Conservation (phyloP, 2,329 filamentous ascomycete species). For the Fonsecaea pedrosoi region DNA sequence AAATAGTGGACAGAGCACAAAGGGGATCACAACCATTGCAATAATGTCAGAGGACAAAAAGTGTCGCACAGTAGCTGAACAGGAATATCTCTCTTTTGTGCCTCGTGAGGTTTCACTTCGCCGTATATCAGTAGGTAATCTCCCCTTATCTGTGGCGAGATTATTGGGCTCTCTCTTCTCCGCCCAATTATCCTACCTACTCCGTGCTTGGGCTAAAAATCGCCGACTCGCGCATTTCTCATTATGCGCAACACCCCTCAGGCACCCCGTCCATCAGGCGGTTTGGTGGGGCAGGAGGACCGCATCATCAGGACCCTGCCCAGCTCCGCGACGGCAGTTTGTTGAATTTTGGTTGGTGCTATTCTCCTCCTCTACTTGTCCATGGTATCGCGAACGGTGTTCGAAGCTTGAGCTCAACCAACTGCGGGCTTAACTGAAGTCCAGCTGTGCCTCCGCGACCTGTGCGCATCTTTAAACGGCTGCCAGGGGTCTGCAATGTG, state of each 20-base stretch:
- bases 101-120: neutral
- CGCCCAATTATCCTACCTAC: neutral
- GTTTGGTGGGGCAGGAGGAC: neutral
- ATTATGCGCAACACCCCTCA: conserved; percentile 2
- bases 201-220: neutral
- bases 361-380: neutral
- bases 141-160: neutral
- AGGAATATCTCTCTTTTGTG: neutral
- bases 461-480: neutral
- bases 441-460: neutral
- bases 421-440: neutral
- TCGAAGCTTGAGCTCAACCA: neutral
- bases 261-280: neutral
- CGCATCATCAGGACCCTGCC: neutral
- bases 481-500: neutral
- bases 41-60: neutral
- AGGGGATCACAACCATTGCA: neutral
- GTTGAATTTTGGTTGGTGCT: neutral
- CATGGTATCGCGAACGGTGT: neutral
- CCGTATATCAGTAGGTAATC: conserved; percentile 6
- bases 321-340: neutral
- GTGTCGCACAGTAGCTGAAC: neutral
- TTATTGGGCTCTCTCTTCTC: neutral
- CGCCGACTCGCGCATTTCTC: neutral
- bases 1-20: neutral